Evolutionary conservation across 768 basidiomycete genomes (phyloP), one percentile per base, ranked within the genome.

Genomic region (Mycena haematopus): DNA sequence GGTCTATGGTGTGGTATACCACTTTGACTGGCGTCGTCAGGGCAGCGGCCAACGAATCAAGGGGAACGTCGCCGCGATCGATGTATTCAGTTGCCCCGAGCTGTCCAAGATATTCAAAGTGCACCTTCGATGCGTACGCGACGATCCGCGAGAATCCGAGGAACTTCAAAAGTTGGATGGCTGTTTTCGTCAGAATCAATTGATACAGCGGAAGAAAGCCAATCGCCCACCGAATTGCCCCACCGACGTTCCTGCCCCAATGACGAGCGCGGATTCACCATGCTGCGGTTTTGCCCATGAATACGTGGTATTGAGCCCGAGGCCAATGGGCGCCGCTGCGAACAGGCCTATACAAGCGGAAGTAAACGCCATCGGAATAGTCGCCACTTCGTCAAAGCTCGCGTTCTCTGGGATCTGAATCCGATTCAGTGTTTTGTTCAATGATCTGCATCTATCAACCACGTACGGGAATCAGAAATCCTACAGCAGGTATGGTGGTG

Each of bases 131-230:
- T 13, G 76, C 73, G 42, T 76, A 70, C 33, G 66, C 78, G 52
- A 67, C 71, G 56, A 75, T 75, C 6, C 72, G 74, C 14, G 72
- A 76, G 64, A 79, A 80, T 42, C 79, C 79, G 14, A 77, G 76
- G 61, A 78, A 71, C 63, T 75, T 77, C 5, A 78, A 75, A 0
- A 82, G 58, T 67, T 79, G 80, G 44, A 81, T 73, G 19, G 64
- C 79, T 80, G 60, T 0, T 47, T 5, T 35, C 11, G 33, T 57
- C 6, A 57, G 50, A 11, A 56, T 0, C 19, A 3, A 15, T 47
- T 17, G 47, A 19, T 10, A 31, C 15, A 1, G n/a, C n/a, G n/a
- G 15, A 25, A n/a, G 17, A n/a, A 33, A 24, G 19, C 9, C 1
- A 31, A 14, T 40, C 24, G 3, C n/a, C n/a, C 31, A 66, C 68